Evolutionary conservation across 2,329 filamentous ascomycete species (phyloP), one percentile per base, ranked within the genome.

Genomic region (Mariannaea sp.): DNA sequence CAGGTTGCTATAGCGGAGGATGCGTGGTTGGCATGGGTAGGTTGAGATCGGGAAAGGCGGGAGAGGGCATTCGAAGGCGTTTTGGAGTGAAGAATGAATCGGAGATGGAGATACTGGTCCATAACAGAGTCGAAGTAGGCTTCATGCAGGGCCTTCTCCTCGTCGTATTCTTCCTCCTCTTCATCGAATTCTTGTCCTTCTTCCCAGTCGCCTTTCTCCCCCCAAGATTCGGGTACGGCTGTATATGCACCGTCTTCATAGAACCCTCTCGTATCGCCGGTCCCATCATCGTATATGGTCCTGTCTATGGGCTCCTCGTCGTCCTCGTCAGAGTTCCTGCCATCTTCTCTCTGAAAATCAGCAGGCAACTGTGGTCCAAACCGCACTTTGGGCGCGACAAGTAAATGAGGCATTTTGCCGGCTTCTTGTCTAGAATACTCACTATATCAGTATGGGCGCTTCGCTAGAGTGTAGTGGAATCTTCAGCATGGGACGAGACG

Each of bases 171-270:
- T 4, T 67, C 65, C 12, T 69, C 60, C 10, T 60, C 54, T 5
- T 66, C 65, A 14, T 67, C 60, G 1, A 56, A 53, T 10, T 58
- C 57, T 19, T 67, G 61, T 7, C 56, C 61, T 14, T 70, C 67
- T n/a, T 70, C 68, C 9, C 66, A 53, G 14, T 63, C 60, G 12
- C 61, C 51, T 12, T 67, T 60, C 19, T 70, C 68, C 9, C 68
- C 65, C 38, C 69, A 59, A 19, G 60, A 60, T 22, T 78, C 73
- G 0, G 83, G 79, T 3, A 80, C 77, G 4, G 86, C 88, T 19
- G 87, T 83, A 69, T 91, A 96, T 30, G 90, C 88, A 42, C 91
- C 92, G 61, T 96, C 89, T 13, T 85, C 76, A 68, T 90, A 94
- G 66, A 84, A 86, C 9, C 87, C 88, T 49, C 81, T 73, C 17